Evolutionary conservation across 1,139 yeast genomes (phyloP).

Genomic region (Magnusiomyces tetraspermus): DNA sequence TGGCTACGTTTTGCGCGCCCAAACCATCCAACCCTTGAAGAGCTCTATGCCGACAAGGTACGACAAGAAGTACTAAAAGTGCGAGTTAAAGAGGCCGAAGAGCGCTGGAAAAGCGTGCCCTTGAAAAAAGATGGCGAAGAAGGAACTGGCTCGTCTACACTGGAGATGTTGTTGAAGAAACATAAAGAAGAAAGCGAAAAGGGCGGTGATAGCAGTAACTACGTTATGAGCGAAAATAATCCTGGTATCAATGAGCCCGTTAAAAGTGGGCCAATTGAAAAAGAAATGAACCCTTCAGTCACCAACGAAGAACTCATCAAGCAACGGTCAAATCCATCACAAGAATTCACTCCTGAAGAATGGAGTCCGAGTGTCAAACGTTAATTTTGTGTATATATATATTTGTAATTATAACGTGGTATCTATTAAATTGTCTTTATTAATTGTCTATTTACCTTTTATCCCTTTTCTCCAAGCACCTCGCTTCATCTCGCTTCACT

Average conservation of each 20-base stretch:
- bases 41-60: slow-evolving; percentile 47
- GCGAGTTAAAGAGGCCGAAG: slow-evolving; percentile 52
- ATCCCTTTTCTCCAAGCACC: too few species aligned
- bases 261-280: background rate
- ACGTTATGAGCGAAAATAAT: too few species aligned
- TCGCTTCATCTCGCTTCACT: too few species aligned
- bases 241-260: too few species aligned
- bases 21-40: slow-evolving; percentile 52
- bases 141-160: slow-evolving; percentile 5
- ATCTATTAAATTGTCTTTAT: too few species aligned
- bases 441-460: too few species aligned
- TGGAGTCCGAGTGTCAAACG: slow-evolving; percentile 11
- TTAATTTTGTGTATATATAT: background rate
- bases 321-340: slow-evolving; percentile 12
- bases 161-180: slow-evolving; percentile 1
- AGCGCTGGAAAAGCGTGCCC: slow-evolving; percentile 42
- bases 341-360: slow-evolving; percentile 12
- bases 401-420: background rate
- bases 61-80: slow-evolving; percentile 49
- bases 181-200: background rate
- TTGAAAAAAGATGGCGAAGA: slow-evolving; percentile 20
- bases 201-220: too few species aligned
- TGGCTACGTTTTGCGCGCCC: slow-evolving; percentile 65
- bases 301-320: background rate
- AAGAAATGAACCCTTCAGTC: too few species aligned